A percentile compares a stretch with the other conserved stretches of the same genome.
These are phyloP conservation scores for Cryphonectria japonica DNA, from an alignment of 2,329 filamentous ascomycete genomes.

Conservation along the genomic window DNA sequence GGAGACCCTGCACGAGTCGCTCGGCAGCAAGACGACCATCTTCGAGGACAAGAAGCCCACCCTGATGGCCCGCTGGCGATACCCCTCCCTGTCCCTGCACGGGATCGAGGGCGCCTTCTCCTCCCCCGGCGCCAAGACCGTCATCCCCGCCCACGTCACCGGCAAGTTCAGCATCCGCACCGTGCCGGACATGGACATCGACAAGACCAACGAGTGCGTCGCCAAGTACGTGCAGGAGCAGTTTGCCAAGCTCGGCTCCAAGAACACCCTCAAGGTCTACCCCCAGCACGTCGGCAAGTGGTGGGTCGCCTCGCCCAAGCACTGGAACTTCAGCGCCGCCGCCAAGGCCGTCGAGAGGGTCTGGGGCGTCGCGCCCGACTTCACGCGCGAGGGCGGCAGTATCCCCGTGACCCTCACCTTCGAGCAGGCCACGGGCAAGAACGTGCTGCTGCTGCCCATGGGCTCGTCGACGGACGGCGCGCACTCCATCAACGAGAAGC, in stretches of 20 bases:
- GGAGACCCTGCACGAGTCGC: conserved; percentile 89
- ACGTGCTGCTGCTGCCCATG: conserved; percentile 94
- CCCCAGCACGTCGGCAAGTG: conserved; percentile 93
- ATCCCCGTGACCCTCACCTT: conserved; percentile 97
- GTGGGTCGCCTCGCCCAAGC: conserved; percentile 97
- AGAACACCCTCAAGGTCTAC: conserved; percentile 84
- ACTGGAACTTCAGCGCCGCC: conserved; percentile 98
- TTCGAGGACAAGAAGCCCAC: conserved; percentile 87
- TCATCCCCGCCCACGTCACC: conserved; percentile 96
- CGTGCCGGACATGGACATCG: conserved; percentile 95
- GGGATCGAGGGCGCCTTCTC: conserved; percentile 95
- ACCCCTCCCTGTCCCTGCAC: conserved; percentile 91
- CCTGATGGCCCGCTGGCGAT: conserved; percentile 95
- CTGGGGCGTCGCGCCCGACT: conserved; percentile 90
- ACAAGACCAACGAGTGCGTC: conserved; percentile 83
- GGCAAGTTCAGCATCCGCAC: conserved; percentile 99
- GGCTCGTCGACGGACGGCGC: conserved; percentile 95
- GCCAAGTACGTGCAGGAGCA: conserved; percentile 81
- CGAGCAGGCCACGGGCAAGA: conserved; percentile 97
- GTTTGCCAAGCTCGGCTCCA: conserved; percentile 85
- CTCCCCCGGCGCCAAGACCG: conserved; percentile 92
- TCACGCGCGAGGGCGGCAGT: conserved; percentile 95
- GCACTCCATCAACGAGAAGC: conserved; percentile 98
- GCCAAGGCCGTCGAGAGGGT: conserved; percentile 96
- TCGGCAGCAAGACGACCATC: conserved; percentile 88